phyloP scores from a whole-genome alignment of 1,284 basidiomycete species.

The Ustilago esculenta region DNA sequence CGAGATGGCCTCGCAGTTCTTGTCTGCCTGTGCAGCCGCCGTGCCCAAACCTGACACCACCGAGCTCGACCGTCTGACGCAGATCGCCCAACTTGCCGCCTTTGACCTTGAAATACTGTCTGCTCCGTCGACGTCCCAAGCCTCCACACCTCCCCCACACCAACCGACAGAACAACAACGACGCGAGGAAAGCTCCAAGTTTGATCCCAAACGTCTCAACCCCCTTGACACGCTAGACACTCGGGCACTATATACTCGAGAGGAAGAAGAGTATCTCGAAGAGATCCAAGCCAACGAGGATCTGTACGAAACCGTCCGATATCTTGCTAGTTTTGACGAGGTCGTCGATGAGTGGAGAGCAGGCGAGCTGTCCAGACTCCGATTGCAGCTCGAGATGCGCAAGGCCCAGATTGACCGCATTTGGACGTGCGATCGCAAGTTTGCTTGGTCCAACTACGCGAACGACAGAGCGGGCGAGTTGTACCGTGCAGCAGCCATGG shows the following conservation, averaged over 20 bases:
- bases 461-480: slow-evolving; percentile 23
- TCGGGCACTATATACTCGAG: slow-evolving; percentile 17
- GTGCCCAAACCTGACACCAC: slow-evolving; percentile 35
- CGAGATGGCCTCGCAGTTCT: slow-evolving; percentile 35
- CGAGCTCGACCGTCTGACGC: slow-evolving; percentile 36
- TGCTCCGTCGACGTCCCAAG: background rate
- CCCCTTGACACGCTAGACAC: slow-evolving; percentile 37
- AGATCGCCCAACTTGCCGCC: slow-evolving; percentile 41
- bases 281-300: slow-evolving; percentile 22
- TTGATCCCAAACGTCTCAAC: slow-evolving; percentile 19
- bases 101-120: slow-evolving; percentile 28
- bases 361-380: slow-evolving; percentile 24
- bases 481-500: slow-evolving; percentile 16
- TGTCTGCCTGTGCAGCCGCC: slow-evolving; percentile 20
- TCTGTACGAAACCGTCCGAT: slow-evolving; percentile 25
- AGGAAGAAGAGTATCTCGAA: slow-evolving; percentile 30
- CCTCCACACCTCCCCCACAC: slow-evolving; percentile 9
- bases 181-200: slow-evolving; percentile 7
- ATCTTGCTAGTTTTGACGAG: slow-evolving; percentile 38
- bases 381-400: slow-evolving; percentile 42
- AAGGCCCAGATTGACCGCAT: slow-evolving; percentile 41
- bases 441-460: slow-evolving; percentile 36
- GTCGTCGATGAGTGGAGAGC: slow-evolving; percentile 45
- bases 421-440: slow-evolving; percentile 43
- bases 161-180: slow-evolving; percentile 8